A percentile compares a stretch with the other conserved stretches of the same genome.
phyloP scores from a whole-genome alignment of 345 rosid genomes.

The Hirschfeldia incana region DNA sequence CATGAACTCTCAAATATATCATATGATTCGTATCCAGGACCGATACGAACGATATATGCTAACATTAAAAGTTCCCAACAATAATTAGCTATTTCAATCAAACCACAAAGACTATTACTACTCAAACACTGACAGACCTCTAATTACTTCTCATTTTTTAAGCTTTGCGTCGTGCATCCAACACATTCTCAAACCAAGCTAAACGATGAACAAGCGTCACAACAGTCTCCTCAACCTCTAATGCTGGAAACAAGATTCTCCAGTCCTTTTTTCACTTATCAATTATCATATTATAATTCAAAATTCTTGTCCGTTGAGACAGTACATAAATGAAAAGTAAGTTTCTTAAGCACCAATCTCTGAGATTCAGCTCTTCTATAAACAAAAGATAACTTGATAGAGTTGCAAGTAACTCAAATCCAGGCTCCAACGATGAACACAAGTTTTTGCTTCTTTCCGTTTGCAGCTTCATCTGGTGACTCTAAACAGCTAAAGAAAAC shows the following conservation, averaged over 20 bases:
- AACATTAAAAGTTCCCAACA: too few relatives aligned
- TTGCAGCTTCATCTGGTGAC: conserved; percentile 2
- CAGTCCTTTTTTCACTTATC: neutral
- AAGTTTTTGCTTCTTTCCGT: neutral
- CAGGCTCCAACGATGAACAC: neutral
- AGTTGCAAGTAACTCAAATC: neutral
- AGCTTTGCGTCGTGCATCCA: too few relatives aligned
- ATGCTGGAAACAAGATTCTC: neutral
- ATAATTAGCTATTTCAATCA: too few relatives aligned
- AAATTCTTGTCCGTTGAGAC: neutral
- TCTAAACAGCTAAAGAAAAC: neutral
- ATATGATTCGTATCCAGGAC: too few relatives aligned
- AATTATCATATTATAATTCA: too few relatives aligned
- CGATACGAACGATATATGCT: too few relatives aligned
- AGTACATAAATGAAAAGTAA: neutral
- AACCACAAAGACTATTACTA: too few relatives aligned
- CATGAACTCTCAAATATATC: too few relatives aligned
- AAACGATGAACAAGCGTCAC: too few relatives aligned
- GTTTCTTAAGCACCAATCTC: neutral
- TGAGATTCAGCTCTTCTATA: neutral
- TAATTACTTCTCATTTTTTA: too few relatives aligned
- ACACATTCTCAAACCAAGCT: too few relatives aligned
- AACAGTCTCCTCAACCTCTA: neutral
- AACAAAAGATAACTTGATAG: neutral
- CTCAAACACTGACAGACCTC: too few relatives aligned